These are phyloP conservation scores for Lepidium didymum DNA, from an alignment of 345 rosid genomes.

Conservation along the genomic window DNA sequence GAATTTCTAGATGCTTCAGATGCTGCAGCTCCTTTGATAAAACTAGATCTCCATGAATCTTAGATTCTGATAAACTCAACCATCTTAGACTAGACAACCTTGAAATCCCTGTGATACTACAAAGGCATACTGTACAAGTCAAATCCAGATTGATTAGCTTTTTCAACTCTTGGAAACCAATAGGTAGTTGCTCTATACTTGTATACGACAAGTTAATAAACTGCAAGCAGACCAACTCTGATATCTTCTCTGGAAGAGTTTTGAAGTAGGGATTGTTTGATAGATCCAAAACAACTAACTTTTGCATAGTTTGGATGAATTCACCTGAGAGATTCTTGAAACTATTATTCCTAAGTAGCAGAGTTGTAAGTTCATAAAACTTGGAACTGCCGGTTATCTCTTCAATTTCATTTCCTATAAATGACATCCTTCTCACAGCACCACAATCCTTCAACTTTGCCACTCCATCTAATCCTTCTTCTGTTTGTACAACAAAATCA, in stretches of 20 bases:
- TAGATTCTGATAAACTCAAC: accelerated
- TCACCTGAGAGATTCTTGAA: background rate
- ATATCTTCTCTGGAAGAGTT: slow-evolving; percentile 4
- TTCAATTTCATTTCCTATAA: slow-evolving; percentile 16
- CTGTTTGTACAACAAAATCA: background rate
- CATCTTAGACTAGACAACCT: background rate
- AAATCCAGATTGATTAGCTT: background rate
- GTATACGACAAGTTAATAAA: slow-evolving; percentile 12
- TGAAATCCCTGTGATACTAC: background rate
- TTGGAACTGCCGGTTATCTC: background rate
- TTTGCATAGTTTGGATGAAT: slow-evolving; percentile 26
- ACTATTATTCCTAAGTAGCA: background rate
- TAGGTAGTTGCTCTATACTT: background rate
- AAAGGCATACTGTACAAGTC: accelerated
- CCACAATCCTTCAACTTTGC: background rate
- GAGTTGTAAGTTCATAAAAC: slow-evolving; percentile 20
- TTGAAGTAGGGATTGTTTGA: background rate
- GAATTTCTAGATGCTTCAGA: background rate
- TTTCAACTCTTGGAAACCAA: background rate
- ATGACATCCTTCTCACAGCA: slow-evolving; percentile 2
- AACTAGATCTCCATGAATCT: background rate
- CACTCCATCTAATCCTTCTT: background rate
- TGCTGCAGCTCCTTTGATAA: background rate
- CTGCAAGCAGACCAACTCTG: background rate
- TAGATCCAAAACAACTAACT: slow-evolving; percentile 29